Percentiles rank a stretch among this genome's conserved stretches.
phyloP scores from a whole-genome alignment of 2,329 filamentous ascomycete genomes.

The Polychaeton citri region DNA sequence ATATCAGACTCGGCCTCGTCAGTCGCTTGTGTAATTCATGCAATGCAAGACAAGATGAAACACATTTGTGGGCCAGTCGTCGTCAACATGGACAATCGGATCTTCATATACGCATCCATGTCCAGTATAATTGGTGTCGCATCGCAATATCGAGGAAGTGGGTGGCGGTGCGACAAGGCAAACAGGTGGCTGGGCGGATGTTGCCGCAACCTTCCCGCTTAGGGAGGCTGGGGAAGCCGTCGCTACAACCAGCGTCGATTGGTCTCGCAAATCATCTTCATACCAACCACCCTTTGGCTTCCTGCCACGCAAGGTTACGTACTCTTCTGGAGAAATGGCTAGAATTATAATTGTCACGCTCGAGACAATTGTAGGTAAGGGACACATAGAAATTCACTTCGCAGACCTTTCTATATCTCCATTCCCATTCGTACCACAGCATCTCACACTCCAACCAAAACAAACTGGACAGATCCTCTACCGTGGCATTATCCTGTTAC shows the following conservation, averaged over 20 bases:
- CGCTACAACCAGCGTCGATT: no score
- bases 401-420: no score
- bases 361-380: no score
- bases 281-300: neutral
- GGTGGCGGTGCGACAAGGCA: neutral
- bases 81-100: neutral
- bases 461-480: no score
- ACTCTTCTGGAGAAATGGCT: neutral
- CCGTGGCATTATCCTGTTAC: no score
- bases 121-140: neutral
- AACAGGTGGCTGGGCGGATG: neutral
- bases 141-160: neutral
- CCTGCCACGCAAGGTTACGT: neutral
- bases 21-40: no score
- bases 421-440: no score
- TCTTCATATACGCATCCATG: neutral
- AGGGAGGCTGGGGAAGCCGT: neutral
- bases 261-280: neutral
- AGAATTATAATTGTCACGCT: slow-evolving; percentile 1
- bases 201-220: neutral
- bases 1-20: no score
- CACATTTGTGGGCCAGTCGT: no score
- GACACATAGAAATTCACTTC: no score
- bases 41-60: no score
- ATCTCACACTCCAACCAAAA: no score